Percentiles rank a stretch among this genome's conserved stretches.
These are phyloP conservation scores for Alternaria sp. DNA, from an alignment of 2,329 filamentous ascomycete species.

Conservation along the genomic window DNA sequence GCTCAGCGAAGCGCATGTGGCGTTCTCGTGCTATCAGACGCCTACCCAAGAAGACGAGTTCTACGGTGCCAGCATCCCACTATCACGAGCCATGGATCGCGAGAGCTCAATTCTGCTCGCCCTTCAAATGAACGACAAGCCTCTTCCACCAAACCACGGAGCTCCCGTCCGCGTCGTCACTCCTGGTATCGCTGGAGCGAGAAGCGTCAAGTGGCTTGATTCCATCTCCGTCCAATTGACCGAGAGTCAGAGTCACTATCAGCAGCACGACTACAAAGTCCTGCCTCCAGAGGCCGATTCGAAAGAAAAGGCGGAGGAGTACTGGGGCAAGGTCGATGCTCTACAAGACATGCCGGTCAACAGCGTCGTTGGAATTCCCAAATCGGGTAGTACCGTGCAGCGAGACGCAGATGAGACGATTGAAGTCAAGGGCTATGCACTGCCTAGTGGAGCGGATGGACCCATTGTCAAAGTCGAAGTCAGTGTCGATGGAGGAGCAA, in stretches of 20 bases:
- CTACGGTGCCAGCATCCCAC: conserved; percentile 63
- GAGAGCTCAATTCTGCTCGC: conserved; percentile 30
- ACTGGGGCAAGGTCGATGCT: conserved; percentile 58
- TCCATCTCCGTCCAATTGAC: conserved; percentile 57
- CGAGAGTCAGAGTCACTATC: conserved; percentile 63
- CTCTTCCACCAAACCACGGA: conserved; percentile 58
- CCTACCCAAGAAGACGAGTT: conserved; percentile 63
- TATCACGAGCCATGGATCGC: conserved; percentile 30
- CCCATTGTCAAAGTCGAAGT: conserved; percentile 62
- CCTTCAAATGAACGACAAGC: conserved; percentile 57
- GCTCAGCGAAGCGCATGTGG: conserved; percentile 55
- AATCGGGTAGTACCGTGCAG: conserved; percentile 51
- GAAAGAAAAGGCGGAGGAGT: conserved; percentile 57
- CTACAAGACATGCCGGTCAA: conserved; percentile 65
- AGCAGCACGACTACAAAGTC: conserved; percentile 66
- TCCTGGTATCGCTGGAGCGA: conserved; percentile 60
- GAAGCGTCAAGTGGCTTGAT: conserved; percentile 65
- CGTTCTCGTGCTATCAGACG: conserved; percentile 61
- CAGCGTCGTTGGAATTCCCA: conserved; percentile 60
- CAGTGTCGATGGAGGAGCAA: conserved; percentile 56
- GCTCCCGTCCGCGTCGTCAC: conserved; percentile 59
- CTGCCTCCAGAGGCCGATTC: conserved; percentile 60
- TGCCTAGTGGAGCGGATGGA: conserved; percentile 60
- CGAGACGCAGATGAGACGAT: conserved; percentile 51
- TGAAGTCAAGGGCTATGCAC: conserved; percentile 61